A percentile compares a stretch with the other conserved stretches of the same genome.
Evolutionary conservation across 1,284 basidiomycete genomes (phyloP).

Genomic region (Ustilago lituana): DNA sequence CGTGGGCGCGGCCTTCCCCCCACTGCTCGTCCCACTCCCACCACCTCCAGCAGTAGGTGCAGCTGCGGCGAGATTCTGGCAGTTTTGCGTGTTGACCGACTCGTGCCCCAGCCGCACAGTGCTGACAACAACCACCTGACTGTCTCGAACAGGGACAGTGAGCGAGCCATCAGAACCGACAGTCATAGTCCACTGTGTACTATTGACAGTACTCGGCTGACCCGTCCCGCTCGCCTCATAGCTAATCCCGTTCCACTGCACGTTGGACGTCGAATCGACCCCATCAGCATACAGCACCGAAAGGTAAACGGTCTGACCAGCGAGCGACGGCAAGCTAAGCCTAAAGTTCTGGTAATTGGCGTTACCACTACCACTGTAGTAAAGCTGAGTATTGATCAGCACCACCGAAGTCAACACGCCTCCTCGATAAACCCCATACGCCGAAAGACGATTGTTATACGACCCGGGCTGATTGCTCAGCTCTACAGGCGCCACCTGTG

Average conservation of each 20-base stretch:
- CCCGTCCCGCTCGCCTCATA: slow-evolving; percentile 45
- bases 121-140: slow-evolving; percentile 48
- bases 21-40: slow-evolving; percentile 4
- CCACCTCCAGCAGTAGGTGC: slow-evolving; percentile 2
- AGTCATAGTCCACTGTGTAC: slow-evolving; percentile 24
- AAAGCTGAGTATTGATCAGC: slow-evolving; percentile 51
- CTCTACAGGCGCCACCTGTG: slow-evolving; percentile 27
- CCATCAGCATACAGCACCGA: slow-evolving; percentile 40
- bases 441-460: slow-evolving; percentile 45
- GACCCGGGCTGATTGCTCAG: slow-evolving; percentile 27
- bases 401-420: slow-evolving; percentile 35
- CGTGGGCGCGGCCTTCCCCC: slow-evolving; percentile 42
- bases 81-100: slow-evolving; percentile 23
- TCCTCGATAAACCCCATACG: slow-evolving; percentile 46
- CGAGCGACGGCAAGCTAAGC: slow-evolving; percentile 37
- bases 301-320: slow-evolving; percentile 50
- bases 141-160: slow-evolving; percentile 50
- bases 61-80: slow-evolving; percentile 19
- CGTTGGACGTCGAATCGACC: slow-evolving; percentile 44
- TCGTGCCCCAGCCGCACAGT: slow-evolving; percentile 37
- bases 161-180: slow-evolving; percentile 44
- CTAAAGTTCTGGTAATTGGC: slow-evolving; percentile 33
- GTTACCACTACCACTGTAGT: slow-evolving; percentile 21
- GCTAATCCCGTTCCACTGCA: slow-evolving; percentile 55
- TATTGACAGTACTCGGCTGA: slow-evolving; percentile 29